Percentiles rank a stretch among this genome's conserved stretches.
Conservation (phyloP, 345 rosid genomes). For the Eucalyptus paniculata region DNA sequence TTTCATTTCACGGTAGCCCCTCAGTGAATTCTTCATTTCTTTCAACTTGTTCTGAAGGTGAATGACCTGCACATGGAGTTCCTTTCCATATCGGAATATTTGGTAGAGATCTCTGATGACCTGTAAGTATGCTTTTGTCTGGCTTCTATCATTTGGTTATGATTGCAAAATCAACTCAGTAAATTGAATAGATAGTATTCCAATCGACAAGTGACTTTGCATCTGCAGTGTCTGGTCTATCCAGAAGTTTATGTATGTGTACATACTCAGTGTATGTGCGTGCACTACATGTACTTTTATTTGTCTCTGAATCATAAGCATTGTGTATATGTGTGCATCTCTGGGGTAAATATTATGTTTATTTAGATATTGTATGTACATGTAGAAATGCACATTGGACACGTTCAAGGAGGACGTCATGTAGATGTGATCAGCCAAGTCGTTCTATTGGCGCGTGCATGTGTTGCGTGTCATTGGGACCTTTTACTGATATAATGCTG, state of each 20-base stretch:
- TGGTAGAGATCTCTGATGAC: conserved; percentile 88
- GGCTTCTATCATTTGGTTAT: background rate
- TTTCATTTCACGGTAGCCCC: background rate
- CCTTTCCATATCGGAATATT: conserved; percentile 68
- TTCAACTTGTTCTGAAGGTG: conserved; percentile 37
- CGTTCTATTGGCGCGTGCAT: background rate
- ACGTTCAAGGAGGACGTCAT: background rate
- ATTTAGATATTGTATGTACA: background rate
- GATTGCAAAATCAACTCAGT: background rate
- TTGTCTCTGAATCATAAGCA: background rate
- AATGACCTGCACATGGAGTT: conserved; percentile 82
- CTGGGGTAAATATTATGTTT: background rate
- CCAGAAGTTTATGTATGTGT: background rate
- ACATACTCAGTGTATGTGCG: background rate
- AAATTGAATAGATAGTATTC: background rate
- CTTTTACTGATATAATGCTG: background rate
- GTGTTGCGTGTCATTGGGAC: background rate
- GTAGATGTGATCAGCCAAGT: background rate
- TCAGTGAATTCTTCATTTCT: conserved; percentile 10
- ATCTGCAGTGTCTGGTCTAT: background rate
- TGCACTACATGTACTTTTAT: background rate
- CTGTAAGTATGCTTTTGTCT: conserved; percentile 24
- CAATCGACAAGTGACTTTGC: background rate
- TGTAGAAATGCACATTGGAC: background rate
- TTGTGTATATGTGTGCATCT: background rate